Percentiles rank a stretch among this genome's conserved stretches.
Conservation (phyloP, 2,329 filamentous ascomycete genomes). For the Penicillium sp. region DNA sequence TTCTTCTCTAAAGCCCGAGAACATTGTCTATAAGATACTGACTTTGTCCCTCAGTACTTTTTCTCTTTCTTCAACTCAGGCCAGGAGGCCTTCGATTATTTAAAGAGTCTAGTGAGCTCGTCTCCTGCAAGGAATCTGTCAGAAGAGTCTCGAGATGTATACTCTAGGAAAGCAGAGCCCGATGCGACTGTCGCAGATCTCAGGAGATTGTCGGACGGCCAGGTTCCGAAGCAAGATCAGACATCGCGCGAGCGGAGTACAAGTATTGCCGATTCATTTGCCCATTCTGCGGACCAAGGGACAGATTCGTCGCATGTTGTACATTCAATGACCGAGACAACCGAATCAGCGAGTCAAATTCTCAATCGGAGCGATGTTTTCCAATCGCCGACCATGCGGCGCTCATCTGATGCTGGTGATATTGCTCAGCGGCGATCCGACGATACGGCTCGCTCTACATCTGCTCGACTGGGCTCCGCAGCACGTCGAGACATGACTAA, state of each 20-base stretch:
- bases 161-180: conserved; percentile 13
- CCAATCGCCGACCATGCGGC: conserved; percentile 67
- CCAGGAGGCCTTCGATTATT: conserved; percentile 75
- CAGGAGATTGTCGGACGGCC: conserved; percentile 24
- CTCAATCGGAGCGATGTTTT: conserved; percentile 86
- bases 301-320: conserved; percentile 70
- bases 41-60: conserved; percentile 69
- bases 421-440: conserved; percentile 32
- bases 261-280: conserved; percentile 71
- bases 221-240: conserved; percentile 10
- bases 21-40: conserved; percentile 8
- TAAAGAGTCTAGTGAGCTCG: conserved; percentile 71
- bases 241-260: conserved; percentile 56
- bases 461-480: conserved; percentile 24
- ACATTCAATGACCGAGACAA: conserved; percentile 70
- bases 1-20: not conserved
- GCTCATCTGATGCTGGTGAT: conserved; percentile 29
- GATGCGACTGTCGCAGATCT: conserved; percentile 17
- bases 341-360: conserved; percentile 86
- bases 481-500: conserved; percentile 13
- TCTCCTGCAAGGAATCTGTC: conserved; percentile 51
- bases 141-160: conserved; percentile 23
- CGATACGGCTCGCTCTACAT: conserved; percentile 35
- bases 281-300: conserved; percentile 72
- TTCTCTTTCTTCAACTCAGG: conserved; percentile 93